phyloP scores from a whole-genome alignment of 2,329 filamentous ascomycete genomes.

The Colletotrichum sp. region DNA sequence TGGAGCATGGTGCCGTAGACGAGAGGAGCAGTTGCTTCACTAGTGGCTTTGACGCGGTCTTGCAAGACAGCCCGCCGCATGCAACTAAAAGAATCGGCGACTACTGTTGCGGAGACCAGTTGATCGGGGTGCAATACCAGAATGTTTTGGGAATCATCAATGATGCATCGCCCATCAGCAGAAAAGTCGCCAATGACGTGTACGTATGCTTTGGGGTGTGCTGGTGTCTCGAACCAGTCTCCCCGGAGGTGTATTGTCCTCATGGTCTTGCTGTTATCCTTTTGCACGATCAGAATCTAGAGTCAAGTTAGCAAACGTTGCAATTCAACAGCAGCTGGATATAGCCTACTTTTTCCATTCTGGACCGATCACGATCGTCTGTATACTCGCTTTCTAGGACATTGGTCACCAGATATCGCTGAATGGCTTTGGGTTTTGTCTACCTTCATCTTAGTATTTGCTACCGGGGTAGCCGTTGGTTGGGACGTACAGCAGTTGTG shows the following conservation, averaged over 20 bases:
- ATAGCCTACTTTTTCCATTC: constrained; percentile 72
- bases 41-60: constrained; percentile 91
- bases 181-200: constrained; percentile 86
- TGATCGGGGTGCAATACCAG: constrained; percentile 95
- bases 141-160: constrained; percentile 84
- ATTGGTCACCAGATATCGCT: constrained; percentile 83
- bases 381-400: constrained; percentile 73
- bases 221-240: constrained; percentile 85
- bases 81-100: constrained; percentile 96
- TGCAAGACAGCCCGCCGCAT: constrained; percentile 90
- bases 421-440: constrained; percentile 78
- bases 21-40: constrained; percentile 78
- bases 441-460: constrained; percentile 70
- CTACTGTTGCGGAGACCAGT: constrained; percentile 90
- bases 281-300: constrained; percentile 81
- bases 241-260: constrained; percentile 79
- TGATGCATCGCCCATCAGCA: constrained; percentile 71
- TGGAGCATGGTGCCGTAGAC: constrained; percentile 95
- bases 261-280: constrained; percentile 71
- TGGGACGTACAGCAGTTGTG: constrained; percentile 41
- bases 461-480: constrained; percentile 25
- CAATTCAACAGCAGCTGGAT: not conserved
- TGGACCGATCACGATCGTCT: constrained; percentile 63
- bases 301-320: constrained; percentile 18
- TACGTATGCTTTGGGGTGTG: constrained; percentile 76